Conservation (phyloP, 345 rosid genomes). For the Lagerstroemia speciosa region DNA sequence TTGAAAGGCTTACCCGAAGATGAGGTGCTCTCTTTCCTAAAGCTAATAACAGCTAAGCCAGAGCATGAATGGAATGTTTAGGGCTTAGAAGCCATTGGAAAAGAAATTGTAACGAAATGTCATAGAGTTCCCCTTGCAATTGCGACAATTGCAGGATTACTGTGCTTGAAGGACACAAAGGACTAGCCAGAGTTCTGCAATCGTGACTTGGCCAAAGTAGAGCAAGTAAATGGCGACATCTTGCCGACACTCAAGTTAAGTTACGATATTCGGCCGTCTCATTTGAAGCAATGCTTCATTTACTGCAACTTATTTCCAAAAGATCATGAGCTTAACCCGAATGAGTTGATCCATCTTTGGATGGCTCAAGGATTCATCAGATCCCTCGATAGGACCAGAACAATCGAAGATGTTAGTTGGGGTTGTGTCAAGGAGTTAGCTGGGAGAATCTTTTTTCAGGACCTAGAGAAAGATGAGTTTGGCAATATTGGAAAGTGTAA, state of each 20-base stretch:
- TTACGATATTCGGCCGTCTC: conserved; percentile 12
- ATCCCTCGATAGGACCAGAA: not conserved
- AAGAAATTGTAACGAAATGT: not conserved
- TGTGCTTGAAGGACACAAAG: not conserved
- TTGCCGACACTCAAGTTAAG: conserved; percentile 13
- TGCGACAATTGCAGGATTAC: not conserved
- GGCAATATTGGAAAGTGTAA: not conserved
- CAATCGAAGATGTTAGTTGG: not conserved
- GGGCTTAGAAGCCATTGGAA: not conserved
- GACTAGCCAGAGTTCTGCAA: conserved; percentile 8
- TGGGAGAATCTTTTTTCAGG: conserved; percentile 16
- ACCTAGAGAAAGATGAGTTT: not conserved
- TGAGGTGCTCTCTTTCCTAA: not conserved
- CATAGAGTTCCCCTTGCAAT: not conserved
- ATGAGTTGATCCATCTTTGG: conserved; percentile 11
- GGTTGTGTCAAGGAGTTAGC: not conserved
- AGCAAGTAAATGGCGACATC: not conserved
- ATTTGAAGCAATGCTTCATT: conserved; percentile 15
- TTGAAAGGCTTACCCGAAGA: not conserved
- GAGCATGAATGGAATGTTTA: not conserved
- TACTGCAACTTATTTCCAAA: conserved; percentile 22
- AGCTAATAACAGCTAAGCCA: not conserved
- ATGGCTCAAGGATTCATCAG: conserved; percentile 13
- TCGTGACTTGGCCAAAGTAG: not conserved
- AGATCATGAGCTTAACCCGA: conserved; percentile 4